phyloP scores from a whole-genome alignment of 1,284 basidiomycete genomes.

The Ustilago curta region DNA sequence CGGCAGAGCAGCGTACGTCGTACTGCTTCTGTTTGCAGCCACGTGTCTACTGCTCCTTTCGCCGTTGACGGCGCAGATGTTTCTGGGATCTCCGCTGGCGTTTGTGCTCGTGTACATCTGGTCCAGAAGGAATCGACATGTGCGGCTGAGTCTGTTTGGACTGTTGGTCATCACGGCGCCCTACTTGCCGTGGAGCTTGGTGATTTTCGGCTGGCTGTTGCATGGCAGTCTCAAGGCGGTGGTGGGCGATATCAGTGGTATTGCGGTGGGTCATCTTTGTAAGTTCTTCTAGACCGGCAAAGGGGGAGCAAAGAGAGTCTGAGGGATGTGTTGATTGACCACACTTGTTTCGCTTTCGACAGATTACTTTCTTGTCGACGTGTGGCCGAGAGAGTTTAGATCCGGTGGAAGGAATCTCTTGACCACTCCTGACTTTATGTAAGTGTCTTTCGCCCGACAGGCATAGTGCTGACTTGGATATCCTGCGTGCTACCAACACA shows the following conservation, averaged over 20 bases:
- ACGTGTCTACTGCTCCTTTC: slow-evolving; percentile 73
- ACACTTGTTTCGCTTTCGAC: background rate
- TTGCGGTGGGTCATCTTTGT: slow-evolving; percentile 65
- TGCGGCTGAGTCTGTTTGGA: slow-evolving; percentile 94
- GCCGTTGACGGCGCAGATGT: slow-evolving; percentile 69
- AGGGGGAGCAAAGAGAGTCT: too few relatives aligned
- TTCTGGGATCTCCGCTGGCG: slow-evolving; percentile 48
- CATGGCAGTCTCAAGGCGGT: slow-evolving; percentile 87
- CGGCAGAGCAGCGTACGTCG: slow-evolving; percentile 87
- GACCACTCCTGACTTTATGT: slow-evolving; percentile 83
- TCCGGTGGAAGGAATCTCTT: slow-evolving; percentile 81
- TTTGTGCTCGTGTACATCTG: slow-evolving; percentile 92
- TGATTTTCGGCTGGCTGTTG: slow-evolving; percentile 87
- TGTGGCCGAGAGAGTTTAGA: slow-evolving; percentile 92
- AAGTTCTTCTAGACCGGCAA: slow-evolving; percentile 19
- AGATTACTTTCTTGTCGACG: slow-evolving; percentile 88
- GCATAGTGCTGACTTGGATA: background rate
- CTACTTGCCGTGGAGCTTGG: slow-evolving; percentile 90
- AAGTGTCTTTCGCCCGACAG: slow-evolving; percentile 70
- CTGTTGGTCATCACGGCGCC: slow-evolving; percentile 93
- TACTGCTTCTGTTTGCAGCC: slow-evolving; percentile 84
- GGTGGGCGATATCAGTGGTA: slow-evolving; percentile 79
- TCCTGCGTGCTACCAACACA: too few relatives aligned
- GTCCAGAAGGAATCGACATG: slow-evolving; percentile 91
- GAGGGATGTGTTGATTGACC: background rate